phyloP scores from a whole-genome alignment of 73 alveolate genomes.

The Uronychia binucleata region DNA sequence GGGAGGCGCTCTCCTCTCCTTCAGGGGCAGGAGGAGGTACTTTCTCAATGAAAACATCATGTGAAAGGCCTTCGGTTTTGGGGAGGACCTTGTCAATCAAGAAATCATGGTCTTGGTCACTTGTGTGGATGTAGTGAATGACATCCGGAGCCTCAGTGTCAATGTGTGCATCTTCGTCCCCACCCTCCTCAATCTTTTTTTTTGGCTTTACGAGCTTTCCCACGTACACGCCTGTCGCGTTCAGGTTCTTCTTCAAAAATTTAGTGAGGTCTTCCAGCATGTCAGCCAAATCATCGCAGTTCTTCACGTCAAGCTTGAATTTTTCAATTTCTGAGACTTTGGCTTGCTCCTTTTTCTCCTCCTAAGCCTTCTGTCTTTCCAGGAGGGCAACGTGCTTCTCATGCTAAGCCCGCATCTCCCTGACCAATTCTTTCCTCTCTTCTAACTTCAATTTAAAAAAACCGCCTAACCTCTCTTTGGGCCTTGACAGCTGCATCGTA shows the following conservation, averaged over 20 bases:
- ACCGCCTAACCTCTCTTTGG: neutral
- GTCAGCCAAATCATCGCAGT: conserved; percentile 66
- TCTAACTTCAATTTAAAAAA: conserved; percentile 13
- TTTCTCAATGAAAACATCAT: conserved; percentile 59
- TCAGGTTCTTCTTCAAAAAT: conserved; percentile 66
- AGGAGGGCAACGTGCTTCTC: neutral
- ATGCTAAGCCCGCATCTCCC: neutral
- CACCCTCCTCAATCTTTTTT: conserved; percentile 77
- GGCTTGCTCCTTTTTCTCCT: conserved; percentile 25
- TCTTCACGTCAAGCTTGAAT: conserved; percentile 23
- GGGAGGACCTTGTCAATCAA: conserved; percentile 72
- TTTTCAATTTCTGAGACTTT: conserved; percentile 22
- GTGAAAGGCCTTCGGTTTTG: conserved; percentile 72
- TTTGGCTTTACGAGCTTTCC: conserved; percentile 83
- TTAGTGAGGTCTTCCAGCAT: conserved; percentile 69
- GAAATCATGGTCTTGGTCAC: conserved; percentile 75
- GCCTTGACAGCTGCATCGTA: neutral
- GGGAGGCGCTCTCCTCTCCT: conserved; percentile 50
- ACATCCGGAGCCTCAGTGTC: conserved; percentile 82
- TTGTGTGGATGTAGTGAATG: conserved; percentile 85
- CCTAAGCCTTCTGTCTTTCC: conserved; percentile 15
- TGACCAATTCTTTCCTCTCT: too few relatives aligned
- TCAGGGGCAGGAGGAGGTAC: too few relatives aligned
- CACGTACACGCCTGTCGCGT: conserved; percentile 95
- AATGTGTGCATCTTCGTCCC: conserved; percentile 94